These are phyloP conservation scores for Coprinopsis strossmayeri DNA, from an alignment of 768 basidiomycete genomes.

Conservation along the genomic window DNA sequence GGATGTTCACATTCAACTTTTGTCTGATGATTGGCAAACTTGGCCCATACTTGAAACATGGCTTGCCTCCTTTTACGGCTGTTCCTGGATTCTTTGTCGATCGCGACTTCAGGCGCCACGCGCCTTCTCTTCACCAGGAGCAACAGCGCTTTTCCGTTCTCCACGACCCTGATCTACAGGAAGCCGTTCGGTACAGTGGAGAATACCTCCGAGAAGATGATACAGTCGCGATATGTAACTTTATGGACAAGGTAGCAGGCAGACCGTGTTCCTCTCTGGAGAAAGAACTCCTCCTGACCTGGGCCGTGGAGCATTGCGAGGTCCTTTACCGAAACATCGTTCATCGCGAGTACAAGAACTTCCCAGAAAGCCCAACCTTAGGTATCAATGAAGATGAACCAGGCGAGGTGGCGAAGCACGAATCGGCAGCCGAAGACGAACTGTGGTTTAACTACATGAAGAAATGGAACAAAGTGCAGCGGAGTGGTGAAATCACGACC, in stretches of 20 bases:
- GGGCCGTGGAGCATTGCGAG: constrained; percentile 6
- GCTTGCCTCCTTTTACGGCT: constrained; percentile 10
- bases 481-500: constrained; percentile 18
- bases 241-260: constrained; percentile 27
- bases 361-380: constrained; percentile 17
- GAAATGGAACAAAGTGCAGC: constrained; percentile 21
- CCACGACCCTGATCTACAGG: constrained; percentile 18
- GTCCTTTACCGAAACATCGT: constrained; percentile 10
- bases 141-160: constrained; percentile 21
- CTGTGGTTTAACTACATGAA: constrained; percentile 20
- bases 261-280: constrained; percentile 16
- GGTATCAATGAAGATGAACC: constrained; percentile 21
- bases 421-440: constrained; percentile 13
- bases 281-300: constrained; percentile 16
- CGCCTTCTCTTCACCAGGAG: constrained; percentile 12
- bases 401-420: constrained; percentile 16
- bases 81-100: constrained; percentile 22
- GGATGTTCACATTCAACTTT: constrained; percentile 38
- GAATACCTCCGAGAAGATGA: constrained; percentile 10
- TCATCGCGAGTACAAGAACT: constrained; percentile 14
- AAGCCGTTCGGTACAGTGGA: constrained; percentile 11
- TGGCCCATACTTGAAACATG: constrained; percentile 8
- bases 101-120: constrained; percentile 9
- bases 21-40: constrained; percentile 10
- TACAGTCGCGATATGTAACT: constrained; percentile 13